Percentiles rank a stretch among this genome's conserved stretches.
phyloP scores from a whole-genome alignment of 768 basidiomycete genomes.

The Lyophyllum shimeji region DNA sequence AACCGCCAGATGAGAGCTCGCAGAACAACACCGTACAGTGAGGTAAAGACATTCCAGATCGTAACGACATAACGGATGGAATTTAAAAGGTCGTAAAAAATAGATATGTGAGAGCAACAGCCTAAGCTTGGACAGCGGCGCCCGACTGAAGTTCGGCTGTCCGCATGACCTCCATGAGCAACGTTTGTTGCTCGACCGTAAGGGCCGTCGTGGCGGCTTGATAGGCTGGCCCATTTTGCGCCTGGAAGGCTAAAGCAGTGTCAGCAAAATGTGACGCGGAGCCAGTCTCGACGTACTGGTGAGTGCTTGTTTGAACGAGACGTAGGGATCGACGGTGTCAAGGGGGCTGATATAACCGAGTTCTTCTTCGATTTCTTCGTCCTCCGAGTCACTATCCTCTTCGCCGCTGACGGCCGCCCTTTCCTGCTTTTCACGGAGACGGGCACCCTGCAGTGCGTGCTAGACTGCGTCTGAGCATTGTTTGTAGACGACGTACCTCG shows the following conservation, averaged over 20 bases:
- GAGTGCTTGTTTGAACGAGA: constrained; percentile 75
- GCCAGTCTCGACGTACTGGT: constrained; percentile 50
- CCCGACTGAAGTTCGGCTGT: constrained; percentile 47
- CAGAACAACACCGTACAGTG: constrained; percentile 6
- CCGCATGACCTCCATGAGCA: constrained; percentile 84
- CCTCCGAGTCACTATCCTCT: constrained; percentile 48
- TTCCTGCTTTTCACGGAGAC: constrained; percentile 64
- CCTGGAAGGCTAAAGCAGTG: constrained; percentile 62
- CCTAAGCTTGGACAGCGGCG: constrained; percentile 5
- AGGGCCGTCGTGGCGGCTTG: constrained; percentile 73
- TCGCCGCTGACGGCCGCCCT: constrained; percentile 50
- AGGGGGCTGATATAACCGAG: constrained; percentile 84
- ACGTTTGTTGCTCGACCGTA: constrained; percentile 72
- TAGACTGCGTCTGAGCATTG: neutral
- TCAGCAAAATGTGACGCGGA: constrained; percentile 1
- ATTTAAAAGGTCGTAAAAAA: constrained; percentile 11
- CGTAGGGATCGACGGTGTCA: constrained; percentile 77
- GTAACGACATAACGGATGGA: constrained; percentile 13
- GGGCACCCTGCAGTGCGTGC: constrained; percentile 52
- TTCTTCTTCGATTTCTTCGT: constrained; percentile 72
- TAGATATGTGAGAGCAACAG: constrained; percentile 6
- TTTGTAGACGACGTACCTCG: constrained; percentile 48
- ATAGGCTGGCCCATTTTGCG: constrained; percentile 65
- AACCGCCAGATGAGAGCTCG: constrained; percentile 6
- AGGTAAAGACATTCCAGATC: constrained; percentile 5